Evolutionary conservation across 345 rosid species (phyloP).

Genomic region (Syzygium jambos): DNA sequence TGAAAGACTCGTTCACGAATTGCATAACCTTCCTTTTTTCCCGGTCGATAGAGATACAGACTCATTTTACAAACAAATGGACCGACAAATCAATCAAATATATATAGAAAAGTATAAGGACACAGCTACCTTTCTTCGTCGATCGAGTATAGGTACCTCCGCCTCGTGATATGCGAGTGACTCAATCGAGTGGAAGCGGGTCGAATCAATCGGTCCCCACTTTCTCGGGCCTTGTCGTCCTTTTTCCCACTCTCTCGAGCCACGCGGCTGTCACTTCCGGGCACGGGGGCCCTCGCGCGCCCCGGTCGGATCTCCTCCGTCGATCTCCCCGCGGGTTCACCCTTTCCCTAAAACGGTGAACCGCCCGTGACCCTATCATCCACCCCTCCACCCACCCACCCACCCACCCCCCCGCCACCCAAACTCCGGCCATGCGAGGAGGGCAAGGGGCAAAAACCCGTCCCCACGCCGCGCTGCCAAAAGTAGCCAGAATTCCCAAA

Average conservation of each 20-base stretch:
- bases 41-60: not conserved
- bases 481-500: slow-evolving; percentile 2
- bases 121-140: not conserved
- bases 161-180: not conserved
- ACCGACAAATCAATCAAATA: not conserved
- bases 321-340: not conserved
- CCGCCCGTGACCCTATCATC: not conserved
- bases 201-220: not conserved
- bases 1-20: not conserved
- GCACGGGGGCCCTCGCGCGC: not conserved
- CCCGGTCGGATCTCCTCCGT: too few relatives aligned
- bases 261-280: not conserved
- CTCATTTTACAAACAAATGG: not conserved
- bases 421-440: not conserved
- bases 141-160: not conserved
- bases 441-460: not conserved
- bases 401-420: too few relatives aligned
- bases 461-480: not conserved
- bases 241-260: not conserved
- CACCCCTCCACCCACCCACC: too few relatives aligned
- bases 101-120: not conserved
- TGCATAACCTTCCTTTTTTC: not conserved
- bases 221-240: not conserved
- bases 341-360: not conserved
- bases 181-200: not conserved